Percentiles rank a stretch among this genome's conserved stretches.
Evolutionary conservation across 192 early-diverging fungal genomes (phyloP).

Genomic region (Podila verticillata): DNA sequence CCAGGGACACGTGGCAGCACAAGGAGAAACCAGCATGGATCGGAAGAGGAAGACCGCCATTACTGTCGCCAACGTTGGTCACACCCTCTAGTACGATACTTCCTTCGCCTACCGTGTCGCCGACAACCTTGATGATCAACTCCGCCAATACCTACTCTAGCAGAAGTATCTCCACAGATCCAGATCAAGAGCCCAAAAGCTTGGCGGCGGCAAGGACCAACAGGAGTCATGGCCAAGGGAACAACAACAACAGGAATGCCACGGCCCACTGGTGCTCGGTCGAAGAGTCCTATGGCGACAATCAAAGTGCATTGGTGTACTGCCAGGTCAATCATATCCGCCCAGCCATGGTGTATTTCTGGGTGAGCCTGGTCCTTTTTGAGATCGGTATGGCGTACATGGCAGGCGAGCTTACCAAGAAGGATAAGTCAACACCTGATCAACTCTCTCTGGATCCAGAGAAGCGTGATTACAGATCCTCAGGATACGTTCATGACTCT

Average conservation of each 20-base stretch:
- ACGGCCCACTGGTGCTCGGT: slow-evolving; percentile 9
- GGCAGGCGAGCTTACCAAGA: slow-evolving; percentile 20
- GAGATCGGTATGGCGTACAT: slow-evolving; percentile 18
- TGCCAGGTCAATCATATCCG: slow-evolving; percentile 27
- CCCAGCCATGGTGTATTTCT: slow-evolving; percentile 28
- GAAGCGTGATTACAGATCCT: no score
- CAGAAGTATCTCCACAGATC: no score
- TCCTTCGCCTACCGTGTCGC: neutral
- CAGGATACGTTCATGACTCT: no score
- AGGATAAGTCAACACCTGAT: neutral
- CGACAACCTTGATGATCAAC: neutral
- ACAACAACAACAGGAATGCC: neutral
- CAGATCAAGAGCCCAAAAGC: no score
- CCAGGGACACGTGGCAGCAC: neutral
- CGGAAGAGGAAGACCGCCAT: neutral
- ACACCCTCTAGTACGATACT: neutral
- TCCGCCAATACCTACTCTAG: neutral
- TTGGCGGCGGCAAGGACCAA: no score
- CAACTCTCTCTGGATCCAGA: no score
- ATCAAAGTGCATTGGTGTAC: slow-evolving; percentile 31
- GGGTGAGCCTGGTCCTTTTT: slow-evolving; percentile 23
- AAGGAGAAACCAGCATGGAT: neutral
- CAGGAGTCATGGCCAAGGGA: neutral
- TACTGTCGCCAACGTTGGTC: neutral
- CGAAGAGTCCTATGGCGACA: slow-evolving; percentile 40